Base-by-base conservation (phyloP, 495 filamentous ascomycete genomes). In the Sabuloglossum arenarium region DNA sequence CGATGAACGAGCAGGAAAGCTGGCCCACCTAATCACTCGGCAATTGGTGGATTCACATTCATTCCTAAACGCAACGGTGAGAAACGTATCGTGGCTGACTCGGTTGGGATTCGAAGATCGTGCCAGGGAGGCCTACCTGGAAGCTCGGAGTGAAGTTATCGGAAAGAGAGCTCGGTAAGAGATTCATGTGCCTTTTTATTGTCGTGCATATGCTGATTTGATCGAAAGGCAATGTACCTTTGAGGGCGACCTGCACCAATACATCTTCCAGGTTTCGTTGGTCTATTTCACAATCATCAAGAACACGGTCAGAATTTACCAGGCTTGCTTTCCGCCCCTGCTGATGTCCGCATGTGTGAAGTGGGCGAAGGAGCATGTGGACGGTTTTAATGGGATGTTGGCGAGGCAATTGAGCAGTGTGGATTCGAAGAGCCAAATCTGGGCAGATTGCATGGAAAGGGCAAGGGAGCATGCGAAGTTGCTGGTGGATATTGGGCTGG, bases 221-320 rank as follows among this genome's bases (percentile, higher is more conserved):
- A 19, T 11, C 43, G 14, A 56, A 56, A 91, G 88, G 59, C 84
- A 88, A 73, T 93, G 88, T 64, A 81, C 90, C 56, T 96, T 97
- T 67, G 87, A 94, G 66, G 91, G 91, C 32, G 81, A 94, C 62
- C 78, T 97, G 6, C 84, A 82, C 16, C 76, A 85, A 9, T 96
- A 99, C 68, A 88, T 97, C 62, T 94, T 84, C 71, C 84, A 94
- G 65, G 76, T 99, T n/a, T 90, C 91, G 3, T 94, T 84, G 59
- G 88, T 96, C 53, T 94, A 94, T 67, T 99, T 99, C 72, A 85
- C 81, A 28, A 77, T 95, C 60, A 93, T 96, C 66, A 79, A 81
- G 54, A 94, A 95, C 66, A 95, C 90, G 6, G 80, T 94, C 59
- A 77, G 74, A 63, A 86, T 85, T 62, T 96, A 89, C 65, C 86